A percentile compares a stretch with the other conserved stretches of the same genome.
These are phyloP conservation scores for Aspergillus pseudotamarii DNA, from an alignment of 2,329 filamentous ascomycete genomes.

Conservation along the genomic window DNA sequence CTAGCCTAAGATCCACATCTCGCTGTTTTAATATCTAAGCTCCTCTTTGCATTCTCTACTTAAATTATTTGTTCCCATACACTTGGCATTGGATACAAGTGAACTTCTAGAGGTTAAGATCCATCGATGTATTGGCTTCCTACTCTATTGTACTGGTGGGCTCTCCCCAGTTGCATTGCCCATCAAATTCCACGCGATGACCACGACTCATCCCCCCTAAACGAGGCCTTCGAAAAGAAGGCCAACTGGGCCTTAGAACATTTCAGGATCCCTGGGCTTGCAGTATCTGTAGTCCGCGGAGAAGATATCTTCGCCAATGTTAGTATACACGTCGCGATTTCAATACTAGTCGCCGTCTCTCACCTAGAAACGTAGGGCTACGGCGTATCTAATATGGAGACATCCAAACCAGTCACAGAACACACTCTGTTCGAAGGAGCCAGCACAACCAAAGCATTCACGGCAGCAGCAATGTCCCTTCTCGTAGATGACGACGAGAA, in stretches of 20 bases:
- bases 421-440: conserved; percentile 31
- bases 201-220: neutral
- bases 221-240: neutral
- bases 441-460: conserved; percentile 28
- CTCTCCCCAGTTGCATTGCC: neutral
- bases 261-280: neutral
- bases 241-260: neutral
- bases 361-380: neutral
- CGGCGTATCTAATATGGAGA: neutral
- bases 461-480: conserved; percentile 36
- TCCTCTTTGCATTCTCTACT: fast-evolving
- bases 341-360: neutral
- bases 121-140: neutral
- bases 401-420: conserved; percentile 10
- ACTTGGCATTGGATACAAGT: neutral
- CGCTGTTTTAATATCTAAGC: neutral
- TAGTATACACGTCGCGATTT: neutral
- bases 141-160: neutral
- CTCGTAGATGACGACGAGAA: conserved; percentile 43
- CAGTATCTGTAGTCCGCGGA: neutral
- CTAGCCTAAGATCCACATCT: neutral
- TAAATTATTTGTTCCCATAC: neutral
- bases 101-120: neutral
- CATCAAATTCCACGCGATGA: neutral
- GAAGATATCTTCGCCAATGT: neutral